These are phyloP conservation scores for Kodamaea nitidulidarum DNA, from an alignment of 805 yeast species.

Conservation along the genomic window DNA sequence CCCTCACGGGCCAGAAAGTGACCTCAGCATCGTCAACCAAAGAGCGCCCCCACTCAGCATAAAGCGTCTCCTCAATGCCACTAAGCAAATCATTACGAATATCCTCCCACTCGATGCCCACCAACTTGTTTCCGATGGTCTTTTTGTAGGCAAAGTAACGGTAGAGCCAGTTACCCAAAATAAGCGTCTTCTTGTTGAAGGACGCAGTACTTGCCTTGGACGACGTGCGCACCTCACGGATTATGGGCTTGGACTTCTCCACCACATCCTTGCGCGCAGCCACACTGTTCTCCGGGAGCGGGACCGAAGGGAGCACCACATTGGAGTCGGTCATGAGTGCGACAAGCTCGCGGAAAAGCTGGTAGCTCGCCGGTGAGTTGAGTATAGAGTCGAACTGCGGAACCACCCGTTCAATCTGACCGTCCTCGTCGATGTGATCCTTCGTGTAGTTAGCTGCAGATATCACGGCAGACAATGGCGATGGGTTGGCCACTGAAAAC, in stretches of 20 bases:
- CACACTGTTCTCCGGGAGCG: constrained; percentile 15
- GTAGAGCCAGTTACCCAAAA: constrained; percentile 28
- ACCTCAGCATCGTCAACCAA: constrained; percentile 16
- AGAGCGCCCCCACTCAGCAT: constrained; percentile 31
- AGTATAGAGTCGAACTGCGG: constrained; percentile 12
- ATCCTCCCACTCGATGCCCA: constrained; percentile 43
- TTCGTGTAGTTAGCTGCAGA: constrained; percentile 1
- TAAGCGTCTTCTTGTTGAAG: constrained; percentile 23
- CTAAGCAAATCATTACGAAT: constrained; percentile 33
- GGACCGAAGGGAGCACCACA: constrained; percentile 3
- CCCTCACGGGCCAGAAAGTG: constrained; percentile 30
- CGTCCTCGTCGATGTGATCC: constrained; percentile 6
- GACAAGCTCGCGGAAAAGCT: not conserved
- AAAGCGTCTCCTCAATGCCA: constrained; percentile 35
- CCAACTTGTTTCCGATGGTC: constrained; percentile 29
- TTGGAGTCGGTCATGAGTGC: not conserved
- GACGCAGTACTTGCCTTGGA: constrained; percentile 25
- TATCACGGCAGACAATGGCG: constrained; percentile 9
- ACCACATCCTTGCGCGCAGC: constrained; percentile 18
- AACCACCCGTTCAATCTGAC: not conserved
- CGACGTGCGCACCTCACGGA: constrained; percentile 25
- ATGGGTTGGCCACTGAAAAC: constrained; percentile 5
- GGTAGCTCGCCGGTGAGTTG: constrained; percentile 1
- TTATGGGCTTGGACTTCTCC: constrained; percentile 22
- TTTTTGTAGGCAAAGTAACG: constrained; percentile 36